Evolutionary conservation across 2,329 filamentous ascomycete species (phyloP).

Genomic region (Trichoderma sp.): DNA sequence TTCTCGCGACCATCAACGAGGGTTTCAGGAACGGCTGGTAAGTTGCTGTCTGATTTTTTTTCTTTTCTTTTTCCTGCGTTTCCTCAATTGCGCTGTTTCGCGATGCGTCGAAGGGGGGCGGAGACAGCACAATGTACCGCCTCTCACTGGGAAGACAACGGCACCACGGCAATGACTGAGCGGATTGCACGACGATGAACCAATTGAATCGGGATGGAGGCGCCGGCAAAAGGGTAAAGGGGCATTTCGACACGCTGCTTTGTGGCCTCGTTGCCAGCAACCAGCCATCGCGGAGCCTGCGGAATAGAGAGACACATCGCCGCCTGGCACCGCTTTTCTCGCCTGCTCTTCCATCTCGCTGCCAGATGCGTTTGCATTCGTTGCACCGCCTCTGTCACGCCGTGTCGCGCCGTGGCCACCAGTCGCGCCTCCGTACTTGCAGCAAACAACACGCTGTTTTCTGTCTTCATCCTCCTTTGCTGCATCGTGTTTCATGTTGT

Average conservation of each 20-base stretch:
- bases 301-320: not conserved
- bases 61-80: not conserved
- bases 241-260: not conserved
- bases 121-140: not conserved
- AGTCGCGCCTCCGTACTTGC: constrained; percentile 4
- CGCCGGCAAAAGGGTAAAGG: not conserved
- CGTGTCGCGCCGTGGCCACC: not conserved
- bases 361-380: not conserved
- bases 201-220: constrained; percentile 20
- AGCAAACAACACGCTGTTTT: constrained; percentile 15
- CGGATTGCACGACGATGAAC: not conserved
- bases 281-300: not conserved
- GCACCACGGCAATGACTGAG: not conserved
- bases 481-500: not conserved
- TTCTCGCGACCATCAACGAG: constrained; percentile 15
- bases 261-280: not conserved
- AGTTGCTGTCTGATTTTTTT: not conserved
- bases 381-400: constrained; percentile 3
- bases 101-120: constrained; percentile 3
- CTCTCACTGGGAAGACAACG: constrained; percentile 14
- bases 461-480: not conserved
- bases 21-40: constrained; percentile 23
- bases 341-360: constrained; percentile 5
- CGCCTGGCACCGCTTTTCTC: not conserved
- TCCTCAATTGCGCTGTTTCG: not conserved